Base-by-base conservation (phyloP, 2,329 filamentous ascomycete species). In the Botryotinia narcissicola region DNA sequence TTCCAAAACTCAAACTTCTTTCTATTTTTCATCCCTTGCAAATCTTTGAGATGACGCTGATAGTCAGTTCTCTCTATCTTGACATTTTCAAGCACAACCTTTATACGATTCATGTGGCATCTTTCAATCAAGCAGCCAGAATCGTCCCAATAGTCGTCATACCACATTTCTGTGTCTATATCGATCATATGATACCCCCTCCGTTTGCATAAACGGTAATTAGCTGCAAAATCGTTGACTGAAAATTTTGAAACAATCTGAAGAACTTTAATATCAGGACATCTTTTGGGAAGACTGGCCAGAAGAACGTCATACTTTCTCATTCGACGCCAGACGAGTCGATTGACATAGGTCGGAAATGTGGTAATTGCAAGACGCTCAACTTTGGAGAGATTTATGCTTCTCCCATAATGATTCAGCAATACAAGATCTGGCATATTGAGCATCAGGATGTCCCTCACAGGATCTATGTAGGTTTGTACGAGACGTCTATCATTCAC, bases 261-360 rank as follows among this genome's bases (percentile, higher is more conserved):
- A n/a, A 68, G 22, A 4, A 25, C 18, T 14, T 29, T 57, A 9
- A 68, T 1, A 25, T 68, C 66, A 9, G 18, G 66, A 42, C 25
- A 68, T 20, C 14, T 22, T 16, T 3, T 12, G 0, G 1, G 3
- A 42, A 68, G 7, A 54, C 5, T 12, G 48, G 1, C 1, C 48
- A 54, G 4, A 18, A 68, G 12, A 4, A 2, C 10, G 3, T 14
- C 3, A 40, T 9, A 4, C 0, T 42, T 1, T 14, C 0, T 16
- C 7, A 16, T 25, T 29, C 0, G 18, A 57, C 25, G 1, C 6
- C 1, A 3, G 2, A 2, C 2, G 1, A 32, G n/a, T 29, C 22
- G 5, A 14, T 22, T 3, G 3, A 7, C 0, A 1, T 68, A 10
- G 14, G 35, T 42, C 35, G 5, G 5, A 42, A 57, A 57, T 20